phyloP scores from a whole-genome alignment of 495 filamentous ascomycete genomes.

The Chaetomium tenue region DNA sequence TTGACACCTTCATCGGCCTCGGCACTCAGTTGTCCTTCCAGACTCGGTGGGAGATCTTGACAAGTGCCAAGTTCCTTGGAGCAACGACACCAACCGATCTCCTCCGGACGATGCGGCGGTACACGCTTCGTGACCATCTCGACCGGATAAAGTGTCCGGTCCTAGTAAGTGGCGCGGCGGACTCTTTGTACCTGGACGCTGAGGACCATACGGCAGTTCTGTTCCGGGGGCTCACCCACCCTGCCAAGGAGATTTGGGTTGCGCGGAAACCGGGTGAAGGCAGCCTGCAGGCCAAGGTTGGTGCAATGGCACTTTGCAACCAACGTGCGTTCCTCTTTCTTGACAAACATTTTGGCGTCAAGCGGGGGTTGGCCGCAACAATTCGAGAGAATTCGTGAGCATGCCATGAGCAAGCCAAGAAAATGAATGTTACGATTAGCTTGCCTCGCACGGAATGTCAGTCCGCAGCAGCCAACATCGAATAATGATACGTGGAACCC shows the following conservation, averaged over 20 bases:
- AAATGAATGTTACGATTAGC: too few relatives aligned
- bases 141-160: too few relatives aligned
- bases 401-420: too few relatives aligned
- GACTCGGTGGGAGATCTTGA: slow-evolving; percentile 38
- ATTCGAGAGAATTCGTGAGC: too few relatives aligned
- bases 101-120: slow-evolving; percentile 19
- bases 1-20: slow-evolving; percentile 27
- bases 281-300: slow-evolving; percentile 33
- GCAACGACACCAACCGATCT: slow-evolving; percentile 19
- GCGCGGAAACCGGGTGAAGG: slow-evolving; percentile 23
- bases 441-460: too few relatives aligned
- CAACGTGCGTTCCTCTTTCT: background rate
- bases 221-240: background rate
- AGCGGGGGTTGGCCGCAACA: too few relatives aligned
- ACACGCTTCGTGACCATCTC: too few relatives aligned
- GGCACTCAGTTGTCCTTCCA: slow-evolving; percentile 31
- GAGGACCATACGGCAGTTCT: slow-evolving; percentile 16
- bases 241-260: slow-evolving; percentile 30
- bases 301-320: slow-evolving; percentile 11
- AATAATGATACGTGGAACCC: too few relatives aligned
- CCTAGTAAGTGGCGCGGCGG: slow-evolving; percentile 22
- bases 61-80: background rate
- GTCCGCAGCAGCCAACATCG: too few relatives aligned
- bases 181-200: slow-evolving; percentile 27
- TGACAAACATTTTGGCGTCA: background rate